phyloP scores from a whole-genome alignment of 768 basidiomycete species.

The Mrakia frigida region DNA sequence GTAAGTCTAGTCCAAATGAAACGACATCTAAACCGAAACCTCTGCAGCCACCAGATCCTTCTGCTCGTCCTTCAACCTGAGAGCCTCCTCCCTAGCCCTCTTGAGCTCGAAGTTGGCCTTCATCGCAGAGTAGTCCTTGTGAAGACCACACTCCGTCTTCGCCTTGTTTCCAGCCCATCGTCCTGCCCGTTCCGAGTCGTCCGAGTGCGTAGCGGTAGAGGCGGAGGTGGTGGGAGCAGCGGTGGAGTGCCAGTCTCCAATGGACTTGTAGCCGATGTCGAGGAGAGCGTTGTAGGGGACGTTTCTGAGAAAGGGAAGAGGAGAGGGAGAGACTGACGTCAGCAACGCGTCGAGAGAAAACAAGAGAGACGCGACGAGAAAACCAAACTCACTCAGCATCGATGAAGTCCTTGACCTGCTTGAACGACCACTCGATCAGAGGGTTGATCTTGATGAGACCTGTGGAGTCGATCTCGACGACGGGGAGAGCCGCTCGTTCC shows the following conservation, averaged over 20 bases:
- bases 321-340: not conserved
- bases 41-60: not conserved
- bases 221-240: constrained; percentile 43
- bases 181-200: constrained; percentile 66
- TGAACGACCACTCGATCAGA: constrained; percentile 80
- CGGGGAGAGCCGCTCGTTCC: constrained; percentile 72
- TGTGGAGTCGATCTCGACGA: constrained; percentile 83
- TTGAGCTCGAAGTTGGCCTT: constrained; percentile 43
- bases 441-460: constrained; percentile 94
- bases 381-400: constrained; percentile 53
- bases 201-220: constrained; percentile 48
- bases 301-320: constrained; percentile 41
- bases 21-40: not conserved
- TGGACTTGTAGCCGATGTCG: constrained; percentile 83
- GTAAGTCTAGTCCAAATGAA: no score
- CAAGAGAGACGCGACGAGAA: not conserved
- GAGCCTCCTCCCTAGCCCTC: constrained; percentile 21
- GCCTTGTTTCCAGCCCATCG: constrained; percentile 74
- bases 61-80: constrained; percentile 14
- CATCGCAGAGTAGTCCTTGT: constrained; percentile 76
- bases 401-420: constrained; percentile 76
- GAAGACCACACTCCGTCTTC: constrained; percentile 95
- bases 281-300: constrained; percentile 86
- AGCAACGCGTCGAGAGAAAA: not conserved
- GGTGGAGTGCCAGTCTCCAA: constrained; percentile 98